phyloP scores from a whole-genome alignment of 2,329 filamentous ascomycete species.

The Hypoxylon sp. region DNA sequence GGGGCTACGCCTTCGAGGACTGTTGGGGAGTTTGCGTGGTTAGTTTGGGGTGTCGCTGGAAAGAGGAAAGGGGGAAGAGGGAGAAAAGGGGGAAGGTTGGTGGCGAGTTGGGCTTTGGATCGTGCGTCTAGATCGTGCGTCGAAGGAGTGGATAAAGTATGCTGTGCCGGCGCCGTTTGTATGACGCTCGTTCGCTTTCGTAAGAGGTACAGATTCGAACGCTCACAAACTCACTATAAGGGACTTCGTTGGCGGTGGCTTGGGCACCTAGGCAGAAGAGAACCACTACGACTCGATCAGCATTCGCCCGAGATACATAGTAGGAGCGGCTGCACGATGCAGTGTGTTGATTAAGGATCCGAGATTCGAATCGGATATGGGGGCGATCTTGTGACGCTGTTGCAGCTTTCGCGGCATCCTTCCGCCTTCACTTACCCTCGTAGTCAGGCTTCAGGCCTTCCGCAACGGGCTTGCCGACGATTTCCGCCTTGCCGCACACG shows the following conservation, averaged over 20 bases:
- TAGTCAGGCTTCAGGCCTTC: constrained; percentile 28
- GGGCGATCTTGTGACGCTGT: too few species aligned
- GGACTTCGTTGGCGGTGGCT: constrained; percentile 23
- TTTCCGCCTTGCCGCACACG: constrained; percentile 24
- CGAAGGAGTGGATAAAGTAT: too few species aligned
- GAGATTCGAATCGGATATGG: too few species aligned
- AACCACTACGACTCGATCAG: constrained; percentile 7
- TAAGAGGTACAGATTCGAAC: too few species aligned
- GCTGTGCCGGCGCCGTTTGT: too few species aligned
- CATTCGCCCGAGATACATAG: not conserved
- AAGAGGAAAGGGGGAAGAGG: not conserved
- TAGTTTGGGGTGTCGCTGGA: not conserved
- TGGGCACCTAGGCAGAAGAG: constrained; percentile 27
- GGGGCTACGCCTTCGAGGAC: constrained; percentile 22
- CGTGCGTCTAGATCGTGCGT: too few species aligned
- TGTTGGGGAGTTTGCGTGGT: constrained; percentile 1
- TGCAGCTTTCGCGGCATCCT: not conserved
- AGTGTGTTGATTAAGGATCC: too few species aligned
- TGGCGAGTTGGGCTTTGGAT: not conserved
- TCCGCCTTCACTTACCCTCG: constrained; percentile 24
- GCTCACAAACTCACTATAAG: constrained; percentile 20
- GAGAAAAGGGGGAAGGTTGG: not conserved
- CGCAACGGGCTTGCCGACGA: constrained; percentile 17
- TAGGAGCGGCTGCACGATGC: not conserved
- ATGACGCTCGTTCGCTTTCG: too few species aligned